Conservation (phyloP, 2,329 filamentous ascomycete species). For the Calonectria multiphialidica region DNA sequence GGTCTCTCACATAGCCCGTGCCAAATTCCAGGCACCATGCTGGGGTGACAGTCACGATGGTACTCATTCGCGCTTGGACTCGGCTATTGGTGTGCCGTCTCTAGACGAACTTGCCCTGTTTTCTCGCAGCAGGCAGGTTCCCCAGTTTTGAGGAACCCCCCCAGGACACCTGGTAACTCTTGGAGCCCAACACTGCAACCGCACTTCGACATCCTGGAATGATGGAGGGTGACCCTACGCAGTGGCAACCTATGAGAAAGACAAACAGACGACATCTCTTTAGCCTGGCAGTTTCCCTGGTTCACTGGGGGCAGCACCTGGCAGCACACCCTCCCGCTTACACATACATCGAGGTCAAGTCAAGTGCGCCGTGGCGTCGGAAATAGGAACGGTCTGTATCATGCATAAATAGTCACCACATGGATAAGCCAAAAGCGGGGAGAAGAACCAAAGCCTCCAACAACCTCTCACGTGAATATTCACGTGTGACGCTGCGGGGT, state of each 20-base stretch:
- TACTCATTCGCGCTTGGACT: neutral
- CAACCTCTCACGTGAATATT: neutral
- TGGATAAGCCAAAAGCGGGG: constrained; percentile 1
- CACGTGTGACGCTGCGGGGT: neutral
- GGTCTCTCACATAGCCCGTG: neutral
- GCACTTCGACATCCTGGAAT: neutral
- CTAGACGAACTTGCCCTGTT: neutral
- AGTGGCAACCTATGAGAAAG: neutral
- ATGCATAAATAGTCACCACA: neutral
- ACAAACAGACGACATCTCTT: neutral
- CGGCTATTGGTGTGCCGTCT: neutral
- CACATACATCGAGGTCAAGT: neutral
- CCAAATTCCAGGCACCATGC: neutral
- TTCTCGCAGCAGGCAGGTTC: neutral
- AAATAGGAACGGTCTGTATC: neutral
- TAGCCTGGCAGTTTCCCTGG: neutral
- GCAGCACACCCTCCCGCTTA: constrained; percentile 7
- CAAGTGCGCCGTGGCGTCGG: constrained; percentile 1
- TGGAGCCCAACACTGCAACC: neutral
- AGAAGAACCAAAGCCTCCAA: neutral
- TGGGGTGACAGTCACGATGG: neutral
- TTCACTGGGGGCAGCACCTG: neutral
- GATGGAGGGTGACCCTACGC: neutral
- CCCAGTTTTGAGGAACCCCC: neutral
- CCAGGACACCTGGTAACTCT: neutral